Conservation (phyloP, 2,329 filamentous ascomycete genomes). For the Scopulariopsis brevicaulis region DNA sequence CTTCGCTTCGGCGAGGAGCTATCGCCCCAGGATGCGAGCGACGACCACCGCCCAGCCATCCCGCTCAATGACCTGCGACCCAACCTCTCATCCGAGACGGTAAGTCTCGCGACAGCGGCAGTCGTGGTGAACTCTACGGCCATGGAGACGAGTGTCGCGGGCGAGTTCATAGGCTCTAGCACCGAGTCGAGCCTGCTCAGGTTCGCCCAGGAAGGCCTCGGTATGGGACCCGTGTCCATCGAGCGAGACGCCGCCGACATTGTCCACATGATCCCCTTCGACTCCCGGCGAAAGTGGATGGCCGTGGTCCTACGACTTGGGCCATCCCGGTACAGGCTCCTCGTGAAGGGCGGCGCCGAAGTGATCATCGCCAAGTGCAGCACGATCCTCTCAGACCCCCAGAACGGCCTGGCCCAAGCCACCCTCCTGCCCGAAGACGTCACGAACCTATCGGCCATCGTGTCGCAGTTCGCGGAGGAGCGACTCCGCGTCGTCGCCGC, state of each 20-base stretch:
- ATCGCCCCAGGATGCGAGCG: not conserved
- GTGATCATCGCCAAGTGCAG: slow-evolving; percentile 27
- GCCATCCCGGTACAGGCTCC: slow-evolving; percentile 29
- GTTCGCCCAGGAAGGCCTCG: slow-evolving; percentile 35
- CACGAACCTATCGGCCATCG: too few relatives aligned
- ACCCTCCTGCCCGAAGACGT: slow-evolving; percentile 27
- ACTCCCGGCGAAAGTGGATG: slow-evolving; percentile 44
- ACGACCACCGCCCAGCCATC: too few relatives aligned
- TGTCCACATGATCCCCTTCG: slow-evolving; percentile 39
- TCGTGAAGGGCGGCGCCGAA: slow-evolving; percentile 46
- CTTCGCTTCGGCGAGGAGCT: not conserved
- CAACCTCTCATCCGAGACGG: too few relatives aligned
- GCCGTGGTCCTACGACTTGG: slow-evolving; percentile 36
- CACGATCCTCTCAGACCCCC: slow-evolving; percentile 23
- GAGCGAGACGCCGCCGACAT: too few relatives aligned
- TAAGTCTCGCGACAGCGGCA: slow-evolving; percentile 24
- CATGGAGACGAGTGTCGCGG: slow-evolving; percentile 37
- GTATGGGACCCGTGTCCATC: too few relatives aligned
- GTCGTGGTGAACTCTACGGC: slow-evolving; percentile 46
- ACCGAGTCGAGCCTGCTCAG: slow-evolving; percentile 42
- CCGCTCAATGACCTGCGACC: too few relatives aligned
- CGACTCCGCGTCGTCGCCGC: too few relatives aligned
- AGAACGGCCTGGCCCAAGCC: slow-evolving; percentile 17
- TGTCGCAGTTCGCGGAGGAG: too few relatives aligned
- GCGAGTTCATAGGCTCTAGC: slow-evolving; percentile 41